Evolutionary conservation across 176 grass and related monocot genomes (phyloP).

Genomic region (Oryza nivara): DNA sequence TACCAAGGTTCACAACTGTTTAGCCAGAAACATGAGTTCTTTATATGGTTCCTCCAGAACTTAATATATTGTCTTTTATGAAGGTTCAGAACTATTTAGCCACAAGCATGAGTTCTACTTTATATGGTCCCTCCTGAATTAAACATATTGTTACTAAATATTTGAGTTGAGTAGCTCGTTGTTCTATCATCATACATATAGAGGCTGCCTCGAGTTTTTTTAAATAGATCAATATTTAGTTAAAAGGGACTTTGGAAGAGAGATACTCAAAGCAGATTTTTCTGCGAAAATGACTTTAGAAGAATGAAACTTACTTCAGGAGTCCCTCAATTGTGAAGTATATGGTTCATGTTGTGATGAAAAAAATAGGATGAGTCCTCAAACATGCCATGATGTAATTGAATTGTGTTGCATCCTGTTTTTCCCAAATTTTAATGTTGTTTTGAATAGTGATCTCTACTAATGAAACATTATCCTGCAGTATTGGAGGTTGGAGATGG

Average conservation of each 20-base stretch:
- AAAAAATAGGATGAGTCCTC: not conserved
- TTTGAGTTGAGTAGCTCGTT: not conserved
- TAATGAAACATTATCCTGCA: slow-evolving; percentile 37
- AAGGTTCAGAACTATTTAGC: not conserved
- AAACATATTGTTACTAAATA: not conserved
- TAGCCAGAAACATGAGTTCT: not conserved
- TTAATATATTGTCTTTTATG: not conserved
- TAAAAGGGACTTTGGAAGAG: not conserved
- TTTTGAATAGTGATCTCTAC: not conserved
- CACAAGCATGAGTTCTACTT: not conserved
- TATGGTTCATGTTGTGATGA: not conserved
- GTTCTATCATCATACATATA: slow-evolving; percentile 10
- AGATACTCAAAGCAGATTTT: not conserved
- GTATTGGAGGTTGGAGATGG: slow-evolving; percentile 73
- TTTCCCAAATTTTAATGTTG: not conserved
- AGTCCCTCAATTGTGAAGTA: not conserved
- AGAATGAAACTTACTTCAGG: not conserved
- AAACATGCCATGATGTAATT: not conserved
- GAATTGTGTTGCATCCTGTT: not conserved
- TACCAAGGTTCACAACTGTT: not conserved
- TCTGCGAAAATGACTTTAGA: no score
- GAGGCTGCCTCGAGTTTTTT: not conserved
- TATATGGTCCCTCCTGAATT: not conserved
- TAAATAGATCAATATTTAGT: slow-evolving; percentile 9
- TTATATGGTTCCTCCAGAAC: not conserved